Evolutionary conservation across 345 rosid genomes (phyloP).

Genomic region (Draba incana): DNA sequence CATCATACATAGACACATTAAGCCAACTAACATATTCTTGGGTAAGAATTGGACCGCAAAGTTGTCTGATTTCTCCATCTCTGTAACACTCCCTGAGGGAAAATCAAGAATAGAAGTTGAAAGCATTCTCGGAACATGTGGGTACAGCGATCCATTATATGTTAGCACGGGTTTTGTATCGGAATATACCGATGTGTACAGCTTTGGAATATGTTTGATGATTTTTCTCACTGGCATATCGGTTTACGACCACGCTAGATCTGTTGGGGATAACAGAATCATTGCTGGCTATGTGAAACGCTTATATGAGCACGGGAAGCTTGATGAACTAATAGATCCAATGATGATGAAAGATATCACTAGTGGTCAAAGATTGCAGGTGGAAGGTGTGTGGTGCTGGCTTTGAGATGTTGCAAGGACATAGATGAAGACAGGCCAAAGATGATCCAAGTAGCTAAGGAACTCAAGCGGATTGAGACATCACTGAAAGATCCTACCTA

Average conservation of each 20-base stretch:
- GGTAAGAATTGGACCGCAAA: slow-evolving; percentile 1
- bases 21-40: slow-evolving; percentile 7
- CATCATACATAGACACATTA: slow-evolving; percentile 23
- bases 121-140: not conserved
- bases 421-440: slow-evolving; percentile 34
- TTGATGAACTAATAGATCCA: slow-evolving; percentile 17
- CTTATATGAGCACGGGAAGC: slow-evolving; percentile 12
- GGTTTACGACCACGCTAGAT: not conserved
- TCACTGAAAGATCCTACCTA: not conserved
- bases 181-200: slow-evolving; percentile 22
- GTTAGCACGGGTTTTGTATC: not conserved
- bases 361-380: slow-evolving; percentile 18
- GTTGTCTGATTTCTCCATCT: slow-evolving; percentile 13
- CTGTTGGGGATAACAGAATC: not conserved
- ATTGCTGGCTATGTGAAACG: slow-evolving; percentile 9
- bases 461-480: slow-evolving; percentile 21
- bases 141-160: slow-evolving; percentile 13
- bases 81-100: slow-evolving; percentile 1
- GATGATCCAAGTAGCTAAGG: slow-evolving; percentile 39
- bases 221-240: slow-evolving; percentile 12
- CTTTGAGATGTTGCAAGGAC: slow-evolving; percentile 27
- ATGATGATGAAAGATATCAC: slow-evolving; percentile 9
- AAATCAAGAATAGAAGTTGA: slow-evolving; percentile 10
- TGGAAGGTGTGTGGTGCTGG: slow-evolving; percentile 19
- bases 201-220: slow-evolving; percentile 14